A percentile compares a stretch with the other conserved stretches of the same genome.
These are phyloP conservation scores for Delonix regia DNA, from an alignment of 306 rosid species.

Conservation along the genomic window DNA sequence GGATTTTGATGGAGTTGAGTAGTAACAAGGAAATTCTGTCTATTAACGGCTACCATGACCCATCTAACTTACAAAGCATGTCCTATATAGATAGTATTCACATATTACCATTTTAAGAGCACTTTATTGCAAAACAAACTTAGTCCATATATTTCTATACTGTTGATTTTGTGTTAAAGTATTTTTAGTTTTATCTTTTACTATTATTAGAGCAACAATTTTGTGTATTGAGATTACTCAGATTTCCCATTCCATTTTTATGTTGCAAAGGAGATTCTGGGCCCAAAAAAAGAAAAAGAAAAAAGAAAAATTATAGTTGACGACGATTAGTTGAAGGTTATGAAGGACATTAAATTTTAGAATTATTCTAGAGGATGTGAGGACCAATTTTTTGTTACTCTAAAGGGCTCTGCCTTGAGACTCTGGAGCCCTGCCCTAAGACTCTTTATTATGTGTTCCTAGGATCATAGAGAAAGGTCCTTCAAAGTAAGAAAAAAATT, in stretches of 20 bases:
- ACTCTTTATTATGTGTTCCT: too few species aligned
- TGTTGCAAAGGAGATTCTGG: neutral
- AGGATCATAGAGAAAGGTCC: too few species aligned
- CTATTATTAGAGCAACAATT: neutral
- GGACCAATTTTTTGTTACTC: too few species aligned
- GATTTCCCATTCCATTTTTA: neutral
- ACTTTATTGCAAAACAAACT: neutral
- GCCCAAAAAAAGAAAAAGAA: too few species aligned
- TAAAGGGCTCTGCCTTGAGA: too few species aligned
- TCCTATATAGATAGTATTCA: neutral
- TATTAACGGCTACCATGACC: neutral
- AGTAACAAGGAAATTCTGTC: neutral
- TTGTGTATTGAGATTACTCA: neutral
- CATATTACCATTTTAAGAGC: neutral
- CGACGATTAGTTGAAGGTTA: too few species aligned
- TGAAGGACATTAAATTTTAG: too few species aligned
- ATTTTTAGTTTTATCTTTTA: too few species aligned
- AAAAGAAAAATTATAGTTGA: too few species aligned
- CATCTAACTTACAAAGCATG: neutral
- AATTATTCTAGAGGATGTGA: too few species aligned
- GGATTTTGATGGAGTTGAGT: neutral
- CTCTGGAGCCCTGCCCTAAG: too few species aligned
- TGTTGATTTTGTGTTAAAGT: neutral
- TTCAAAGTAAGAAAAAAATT: too few species aligned
- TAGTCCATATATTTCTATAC: neutral